Base-by-base conservation (phyloP, 441 rosid species). In the Erysimum cheiri region DNA sequence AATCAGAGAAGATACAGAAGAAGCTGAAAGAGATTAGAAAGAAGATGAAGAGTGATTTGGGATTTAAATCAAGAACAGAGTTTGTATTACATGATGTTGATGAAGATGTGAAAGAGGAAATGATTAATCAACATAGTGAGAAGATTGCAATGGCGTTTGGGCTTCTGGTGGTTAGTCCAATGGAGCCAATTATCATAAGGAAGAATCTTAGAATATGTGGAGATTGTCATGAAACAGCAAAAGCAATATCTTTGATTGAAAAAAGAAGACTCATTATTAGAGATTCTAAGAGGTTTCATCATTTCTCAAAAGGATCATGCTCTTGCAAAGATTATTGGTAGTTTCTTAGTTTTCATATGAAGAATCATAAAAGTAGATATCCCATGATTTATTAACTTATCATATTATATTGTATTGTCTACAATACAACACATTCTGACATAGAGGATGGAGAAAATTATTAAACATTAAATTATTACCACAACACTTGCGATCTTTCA, bases 231-330 rank as follows among this genome's bases (percentile, higher is more conserved):
- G 73, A 72, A 43, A 73, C 70, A 22, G 85, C 81, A 7, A 83
- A 80, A 79, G 61, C 62, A 22, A 59, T 81, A 19, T 81, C 85
- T 3, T 67, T 76, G 71, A 56, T 80, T 7, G 85, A 83, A 75
- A 74, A 69, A 52, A 77, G 83, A n/a, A 81, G 72, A 7, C 39
- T 85, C 31, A 31, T 80, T 49, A 81, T 85, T 70, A 80, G 84
- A 69, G 87, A 80, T 69, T 64, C 82, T 8, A 85, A 85, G 77
- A 70, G 84, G 74, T 85, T 81, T 73, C 89, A 83, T 65, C 87
- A 81, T 72, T 83, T 83, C 55, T 65, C 48, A 14, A 17, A 78
- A 62, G 84, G 89, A 6, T 66, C 70, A 17, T 85, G 87, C 60
- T 83, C 85, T 52, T 85, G 85, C 33, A 78, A 26, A 71, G 85